Base-by-base conservation (phyloP, 2,329 filamentous ascomycete genomes). In the Emergomyces orientalis region DNA sequence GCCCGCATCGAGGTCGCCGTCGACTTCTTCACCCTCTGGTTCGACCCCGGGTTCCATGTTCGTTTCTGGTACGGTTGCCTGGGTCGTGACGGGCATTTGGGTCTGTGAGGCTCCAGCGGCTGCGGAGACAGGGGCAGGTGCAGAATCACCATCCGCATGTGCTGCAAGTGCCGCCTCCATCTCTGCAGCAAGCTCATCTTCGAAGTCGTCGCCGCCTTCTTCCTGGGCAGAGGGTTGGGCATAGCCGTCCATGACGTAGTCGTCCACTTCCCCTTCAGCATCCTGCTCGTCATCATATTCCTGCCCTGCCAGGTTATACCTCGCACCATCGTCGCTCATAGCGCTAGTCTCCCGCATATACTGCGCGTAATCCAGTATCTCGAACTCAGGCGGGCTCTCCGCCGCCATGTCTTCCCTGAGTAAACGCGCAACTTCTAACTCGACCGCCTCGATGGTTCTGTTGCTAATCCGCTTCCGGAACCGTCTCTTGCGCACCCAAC, bases 391-490 rank as follows among this genome's bases (percentile, higher is more conserved):
- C 19, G 72, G 70, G 27, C 82, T 82, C 1, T 80, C 67, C 4
- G 86, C 83, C 47, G 81, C 81, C 60, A 82, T 81, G 69, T 96
- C 91, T 49, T 86, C 85, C 54, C 82, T 82, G 3, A 95, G 80
- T 41, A 96, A 78, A 54, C 87, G 82, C 66, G 91, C 86, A 41
- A 95, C 90, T 68, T 89, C 85, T 62, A 86, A 85, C 71, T 96
- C 91, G 59, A 93, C 90, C 68, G 90, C 88, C 72, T 93, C 88
- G 65, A 94, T 92, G 67, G 92, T 89, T 64, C 90, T 87, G 63
- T 91, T 87, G 64, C 87, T 90, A 61, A 93, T 84, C 2, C 90
- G 86, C 71, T 92, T 91, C 63, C 91, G 85, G 75, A 96, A 96
- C 39, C 91, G 84, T 34, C 90, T 85, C 73, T 90, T 91, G 52